Percentiles rank a stretch among this genome's conserved stretches.
phyloP scores from a whole-genome alignment of 2,329 filamentous ascomycete species.

The Ascochyta clinopodiicola region DNA sequence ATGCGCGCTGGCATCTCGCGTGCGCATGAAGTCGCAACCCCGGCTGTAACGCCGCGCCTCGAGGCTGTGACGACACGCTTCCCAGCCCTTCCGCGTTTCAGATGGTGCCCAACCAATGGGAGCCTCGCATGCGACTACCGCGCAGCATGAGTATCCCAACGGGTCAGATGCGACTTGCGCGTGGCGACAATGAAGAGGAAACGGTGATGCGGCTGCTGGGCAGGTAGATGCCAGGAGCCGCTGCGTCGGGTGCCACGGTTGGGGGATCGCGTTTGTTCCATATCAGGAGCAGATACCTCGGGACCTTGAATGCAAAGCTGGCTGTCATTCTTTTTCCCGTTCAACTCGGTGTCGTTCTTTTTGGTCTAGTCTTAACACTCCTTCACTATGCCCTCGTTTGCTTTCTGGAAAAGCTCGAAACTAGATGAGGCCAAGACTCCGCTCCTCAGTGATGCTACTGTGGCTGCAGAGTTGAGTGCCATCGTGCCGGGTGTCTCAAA shows the following conservation, averaged over 20 bases:
- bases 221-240: background rate
- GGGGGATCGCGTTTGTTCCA: background rate
- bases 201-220: constrained; percentile 21
- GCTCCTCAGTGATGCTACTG: constrained; percentile 10
- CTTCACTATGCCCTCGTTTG: constrained; percentile 29
- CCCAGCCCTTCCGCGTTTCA: constrained; percentile 11
- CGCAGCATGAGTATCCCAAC: constrained; percentile 9
- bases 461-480: background rate
- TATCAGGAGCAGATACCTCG: constrained; percentile 2
- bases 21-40: constrained; percentile 26
- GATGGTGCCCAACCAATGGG: constrained; percentile 10
- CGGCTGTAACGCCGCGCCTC: constrained; percentile 10
- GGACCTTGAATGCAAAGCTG: background rate
- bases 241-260: background rate
- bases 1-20: background rate
- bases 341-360: constrained; percentile 6
- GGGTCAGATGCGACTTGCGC: background rate
- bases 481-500: constrained; percentile 2
- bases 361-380: background rate
- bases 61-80: constrained; percentile 1
- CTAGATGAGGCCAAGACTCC: constrained; percentile 15
- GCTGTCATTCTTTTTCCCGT: constrained; percentile 1
- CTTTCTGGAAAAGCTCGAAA: constrained; percentile 30
- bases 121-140: background rate
- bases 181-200: constrained; percentile 16